Evolutionary conservation across 2,329 filamentous ascomycete species (phyloP), one percentile per base, ranked within the genome.

Genomic region (Nemania serpens): DNA sequence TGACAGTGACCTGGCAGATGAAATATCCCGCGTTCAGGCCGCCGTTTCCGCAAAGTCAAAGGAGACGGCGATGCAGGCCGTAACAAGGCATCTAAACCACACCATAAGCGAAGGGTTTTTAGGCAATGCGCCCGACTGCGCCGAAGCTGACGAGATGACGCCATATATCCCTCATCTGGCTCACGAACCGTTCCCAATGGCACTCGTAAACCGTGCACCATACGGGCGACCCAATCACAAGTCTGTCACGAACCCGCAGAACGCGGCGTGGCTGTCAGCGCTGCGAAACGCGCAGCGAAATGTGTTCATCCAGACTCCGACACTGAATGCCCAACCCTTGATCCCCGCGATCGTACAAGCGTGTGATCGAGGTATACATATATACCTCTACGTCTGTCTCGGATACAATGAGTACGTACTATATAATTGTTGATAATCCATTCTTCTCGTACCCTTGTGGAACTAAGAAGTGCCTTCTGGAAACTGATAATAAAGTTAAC

Each of bases 361-460:
- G 0, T 82, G 88, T n/a, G 81, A 86, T 61, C 79, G 90, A 1
- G 90, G 90, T 0, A 75, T 93, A 0, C 78, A 87, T 52, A 85
- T 93, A 0, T 86, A 83, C 0, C 88, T 86, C 71, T 93, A 91
- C 64, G 80, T 92, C 1, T 91, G 89, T 65, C 82, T 93, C 0
- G 90, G 91, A 1, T 94, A 94, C 76, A 93, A 93, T 64, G 91
- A 93, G n/a, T n/a, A n/a, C n/a, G n/a, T n/a, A n/a, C n/a, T n/a
- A n/a, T n/a, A n/a, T n/a, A n/a, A n/a, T n/a, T n/a, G n/a, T n/a
- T n/a, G n/a, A n/a, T n/a, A n/a, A n/a, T n/a, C n/a, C n/a, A n/a
- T n/a, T n/a, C n/a, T n/a, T n/a, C n/a, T n/a, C n/a, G n/a, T n/a
- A n/a, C n/a, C n/a, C n/a, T n/a, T n/a, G n/a, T n/a, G n/a, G n/a